Evolutionary conservation across 805 yeast species (phyloP).

Genomic region (Pichia ethanolica): DNA sequence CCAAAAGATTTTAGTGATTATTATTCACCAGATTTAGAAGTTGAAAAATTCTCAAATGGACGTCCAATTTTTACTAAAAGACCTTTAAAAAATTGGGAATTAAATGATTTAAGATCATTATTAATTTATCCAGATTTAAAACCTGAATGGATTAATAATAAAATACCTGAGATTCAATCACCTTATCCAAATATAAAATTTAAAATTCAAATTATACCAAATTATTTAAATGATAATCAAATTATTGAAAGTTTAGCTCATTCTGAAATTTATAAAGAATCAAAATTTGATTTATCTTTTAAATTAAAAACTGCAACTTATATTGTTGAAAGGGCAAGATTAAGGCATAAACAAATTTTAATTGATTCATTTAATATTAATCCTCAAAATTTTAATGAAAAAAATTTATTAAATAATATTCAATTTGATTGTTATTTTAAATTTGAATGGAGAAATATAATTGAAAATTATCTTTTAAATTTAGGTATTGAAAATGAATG

Average conservation of each 20-base stretch:
- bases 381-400: constrained; percentile 14
- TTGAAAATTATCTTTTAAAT: constrained; percentile 60
- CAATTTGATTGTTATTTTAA: constrained; percentile 24
- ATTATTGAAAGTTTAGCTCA: constrained; percentile 43
- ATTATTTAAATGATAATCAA: constrained; percentile 40
- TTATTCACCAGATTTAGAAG: constrained; percentile 49
- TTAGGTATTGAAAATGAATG: constrained; percentile 68
- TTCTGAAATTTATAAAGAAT: constrained; percentile 62
- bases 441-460: constrained; percentile 63
- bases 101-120: constrained; percentile 61
- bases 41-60: constrained; percentile 45
- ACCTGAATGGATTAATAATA: constrained; percentile 52
- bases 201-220: constrained; percentile 44
- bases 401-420: constrained; percentile 12
- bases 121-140: constrained; percentile 43
- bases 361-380: constrained; percentile 20
- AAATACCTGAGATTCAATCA: constrained; percentile 37
- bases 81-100: constrained; percentile 60
- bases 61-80: constrained; percentile 59
- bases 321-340: constrained; percentile 51
- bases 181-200: constrained; percentile 32
- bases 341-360: constrained; percentile 32
- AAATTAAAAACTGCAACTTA: constrained; percentile 53
- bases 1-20: constrained; percentile 46
- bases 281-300: constrained; percentile 46